Conservation (phyloP, 2,329 filamentous ascomycete species). For the Neoarthrinium moseri region DNA sequence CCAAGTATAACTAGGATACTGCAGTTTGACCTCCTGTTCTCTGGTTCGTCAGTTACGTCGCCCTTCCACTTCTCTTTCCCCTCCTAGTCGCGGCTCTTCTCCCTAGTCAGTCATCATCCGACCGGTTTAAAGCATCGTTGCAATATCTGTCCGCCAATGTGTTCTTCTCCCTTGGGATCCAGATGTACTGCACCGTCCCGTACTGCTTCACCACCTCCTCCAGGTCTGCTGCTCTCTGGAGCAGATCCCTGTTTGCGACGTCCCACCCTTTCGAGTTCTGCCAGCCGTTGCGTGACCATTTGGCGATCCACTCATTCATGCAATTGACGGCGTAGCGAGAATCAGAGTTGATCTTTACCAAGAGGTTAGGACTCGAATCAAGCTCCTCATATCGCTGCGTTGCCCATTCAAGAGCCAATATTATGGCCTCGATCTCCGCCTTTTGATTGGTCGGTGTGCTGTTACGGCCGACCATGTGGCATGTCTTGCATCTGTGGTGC, state of each 20-base stretch:
- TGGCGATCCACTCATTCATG: conserved; percentile 19
- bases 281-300: conserved; percentile 21
- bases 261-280: conserved; percentile 14
- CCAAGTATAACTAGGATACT: too few species aligned
- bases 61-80: too few species aligned
- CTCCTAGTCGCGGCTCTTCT: too few species aligned
- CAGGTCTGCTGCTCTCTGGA: conserved; percentile 10
- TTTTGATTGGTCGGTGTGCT: conserved; percentile 11
- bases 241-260: conserved; percentile 21
- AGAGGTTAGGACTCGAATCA: conserved; percentile 11
- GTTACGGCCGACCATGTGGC: neutral
- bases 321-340: conserved; percentile 21
- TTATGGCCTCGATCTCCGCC: conserved; percentile 6
- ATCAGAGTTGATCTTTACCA: conserved; percentile 21
- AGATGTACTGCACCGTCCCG: neutral
- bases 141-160: conserved; percentile 27
- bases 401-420: conserved; percentile 11
- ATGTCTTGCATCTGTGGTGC: neutral
- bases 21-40: too few species aligned
- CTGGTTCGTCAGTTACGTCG: too few species aligned
- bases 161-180: conserved; percentile 25
- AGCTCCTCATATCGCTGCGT: conserved; percentile 22
- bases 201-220: neutral
- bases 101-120: too few species aligned
- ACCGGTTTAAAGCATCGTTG: conserved; percentile 27